Base-by-base conservation (phyloP, 352 stramenopile genomes). In the Phytophthora pistaciae region DNA sequence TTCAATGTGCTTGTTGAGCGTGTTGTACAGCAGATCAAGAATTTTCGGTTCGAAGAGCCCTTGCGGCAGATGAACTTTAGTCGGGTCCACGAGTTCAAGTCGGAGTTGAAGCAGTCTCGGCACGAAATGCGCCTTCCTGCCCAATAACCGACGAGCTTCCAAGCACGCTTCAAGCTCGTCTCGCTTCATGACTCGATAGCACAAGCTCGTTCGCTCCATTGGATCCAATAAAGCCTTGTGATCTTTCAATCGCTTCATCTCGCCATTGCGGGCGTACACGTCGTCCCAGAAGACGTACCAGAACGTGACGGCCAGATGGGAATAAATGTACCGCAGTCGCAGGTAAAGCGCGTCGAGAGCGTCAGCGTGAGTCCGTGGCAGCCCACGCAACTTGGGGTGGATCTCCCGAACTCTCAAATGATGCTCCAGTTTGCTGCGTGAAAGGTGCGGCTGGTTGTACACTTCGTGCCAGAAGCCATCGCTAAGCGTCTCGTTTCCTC, bases 241-340 rank as follows among this genome's bases (percentile, higher is more conserved):
- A 20, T 59, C 44, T n/a, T 55, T 52, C 0, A 84, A 27, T 5
- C 42, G 18, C n/a, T 42, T 49, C 67, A 84, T 80, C 2, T 63
- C 59, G 8, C 72, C 48, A 33, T 82, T 84, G 46, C 71, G 60
- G 14, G 48, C 67, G 29, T 66, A 80, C 10, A 82, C 58, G 54
- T 81, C 73, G 53, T 82, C 73, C 66, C 66, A 84, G 62, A 84
- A 84, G 23, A 84, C 62, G 54, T 75, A 84, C 77, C 77, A 84
- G 16, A 82, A 64, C 54, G 33, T 68, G 29, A 65, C 56, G 6
- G 64, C 68, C 1, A 59, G 44, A 40, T 82, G 77, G 6, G 70
- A 70, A 31, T 72, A 56, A 10, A 84, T 70, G 29, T 73, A 78
- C 11, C 46, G 31, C 53, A 67, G 3, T 5, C 49, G 48, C 13